Evolutionary conservation across 768 basidiomycete genomes (phyloP).

Genomic region (Zangia roseola): DNA sequence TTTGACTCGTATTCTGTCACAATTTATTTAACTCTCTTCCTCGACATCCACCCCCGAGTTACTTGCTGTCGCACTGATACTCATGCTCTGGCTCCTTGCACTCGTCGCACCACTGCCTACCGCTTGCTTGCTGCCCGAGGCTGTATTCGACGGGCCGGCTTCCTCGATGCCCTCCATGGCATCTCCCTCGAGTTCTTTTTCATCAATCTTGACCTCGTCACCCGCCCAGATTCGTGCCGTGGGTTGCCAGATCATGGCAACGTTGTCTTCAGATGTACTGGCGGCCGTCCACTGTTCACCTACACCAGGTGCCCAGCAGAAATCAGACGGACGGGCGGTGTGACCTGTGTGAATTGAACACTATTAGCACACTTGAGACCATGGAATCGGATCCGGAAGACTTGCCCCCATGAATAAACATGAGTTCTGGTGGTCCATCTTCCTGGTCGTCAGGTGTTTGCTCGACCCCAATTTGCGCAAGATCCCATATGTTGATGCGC

Average conservation of each 20-base stretch:
- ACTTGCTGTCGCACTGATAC: constrained; percentile 51
- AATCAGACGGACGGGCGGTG: constrained; percentile 87
- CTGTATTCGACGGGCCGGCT: constrained; percentile 20
- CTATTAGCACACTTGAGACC: background rate
- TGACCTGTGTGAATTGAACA: constrained; percentile 53
- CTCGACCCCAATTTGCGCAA: constrained; percentile 87
- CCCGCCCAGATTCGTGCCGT: constrained; percentile 93
- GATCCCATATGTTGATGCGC: constrained; percentile 93
- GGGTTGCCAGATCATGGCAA: constrained; percentile 97
- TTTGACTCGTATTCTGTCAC: constrained; percentile 6
- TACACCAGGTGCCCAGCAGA: constrained; percentile 90
- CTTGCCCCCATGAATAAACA: constrained; percentile 94
- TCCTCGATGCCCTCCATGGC: constrained; percentile 74
- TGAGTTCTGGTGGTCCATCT: constrained; percentile 93
- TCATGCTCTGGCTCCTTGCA: constrained; percentile 58
- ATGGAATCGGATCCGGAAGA: constrained; percentile 2
- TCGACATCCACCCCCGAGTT: constrained; percentile 50
- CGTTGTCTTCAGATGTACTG: constrained; percentile 94
- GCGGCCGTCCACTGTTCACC: constrained; percentile 82
- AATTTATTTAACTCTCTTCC: constrained; percentile 26
- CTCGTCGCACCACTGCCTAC: constrained; percentile 37
- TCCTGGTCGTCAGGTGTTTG: constrained; percentile 98
- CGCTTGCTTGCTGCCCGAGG: constrained; percentile 15
- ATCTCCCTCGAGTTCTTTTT: constrained; percentile 80
- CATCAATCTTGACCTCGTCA: constrained; percentile 80